Base-by-base conservation (phyloP, 768 basidiomycete species). In the Suillus ampliporus region DNA sequence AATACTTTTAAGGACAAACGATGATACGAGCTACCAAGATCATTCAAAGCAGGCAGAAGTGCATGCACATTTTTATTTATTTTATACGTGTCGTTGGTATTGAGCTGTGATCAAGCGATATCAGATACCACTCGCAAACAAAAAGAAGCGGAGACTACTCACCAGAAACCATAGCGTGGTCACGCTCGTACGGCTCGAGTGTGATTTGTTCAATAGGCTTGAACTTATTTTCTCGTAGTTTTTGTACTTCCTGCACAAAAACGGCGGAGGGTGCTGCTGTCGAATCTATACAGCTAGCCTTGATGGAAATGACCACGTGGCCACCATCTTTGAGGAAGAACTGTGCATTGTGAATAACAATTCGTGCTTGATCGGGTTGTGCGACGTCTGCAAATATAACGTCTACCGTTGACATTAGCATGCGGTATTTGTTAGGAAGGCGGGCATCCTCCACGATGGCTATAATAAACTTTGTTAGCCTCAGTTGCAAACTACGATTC, bases 301-400 rank as follows among this genome's bases (percentile, higher is more conserved):
- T 99, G 86, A 99, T 97, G 60, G 97, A 99, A 66, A 99, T 95
- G 69, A 99, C 89, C 69, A 86, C 82, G 70, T 97, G 94, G 2
- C 97, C 97, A 35, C 86, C 87, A 76, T 96, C 90, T 77, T 97
- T 98, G 60, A 99, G 84, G 89, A 99, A 99, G 76, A 89, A 89
- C 69, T 97, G 89, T 0, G 97, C 94, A 77, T 99, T 99, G 76
- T 89, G 85, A 44, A 86, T 84, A 65, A 99, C 94, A 71, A 99
- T 98, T 82, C 96, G 95, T 3, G 96, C 96, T 80, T 99, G 97
- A 79, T 99, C 96, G 48, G 97, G 97, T 74, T 99, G 97, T 1
- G 97, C 97, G 54, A 99, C 89, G 77, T 99, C 97, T 61, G 97
- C 95, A 70, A 99, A 99, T 74, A 99, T 91, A 66, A 97, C 95